Evolutionary conservation across 768 basidiomycete genomes (phyloP).

Genomic region (Omphalotus guepiniiformis): DNA sequence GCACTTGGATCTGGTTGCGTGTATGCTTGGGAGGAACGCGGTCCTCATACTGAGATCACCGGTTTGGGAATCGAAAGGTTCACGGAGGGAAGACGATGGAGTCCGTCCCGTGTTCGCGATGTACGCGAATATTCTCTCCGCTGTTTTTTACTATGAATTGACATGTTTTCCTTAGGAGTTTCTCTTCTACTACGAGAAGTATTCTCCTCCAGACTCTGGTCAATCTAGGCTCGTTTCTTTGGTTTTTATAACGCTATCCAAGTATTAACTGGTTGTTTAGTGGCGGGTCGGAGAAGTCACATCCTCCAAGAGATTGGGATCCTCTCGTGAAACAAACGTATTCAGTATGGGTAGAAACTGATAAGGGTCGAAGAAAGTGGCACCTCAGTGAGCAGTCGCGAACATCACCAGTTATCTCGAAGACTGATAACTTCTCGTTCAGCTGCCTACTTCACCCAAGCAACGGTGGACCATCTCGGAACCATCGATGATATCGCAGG

Average conservation of each 20-base stretch:
- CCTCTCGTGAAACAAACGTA: slow-evolving; percentile 81
- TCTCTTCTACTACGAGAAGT: slow-evolving; percentile 81
- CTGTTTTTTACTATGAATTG: no score
- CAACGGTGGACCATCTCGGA: slow-evolving; percentile 64
- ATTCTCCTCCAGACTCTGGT: slow-evolving; percentile 42
- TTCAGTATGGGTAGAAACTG: slow-evolving; percentile 70
- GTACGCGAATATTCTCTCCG: slow-evolving; percentile 39
- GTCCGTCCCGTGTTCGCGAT: slow-evolving; percentile 78
- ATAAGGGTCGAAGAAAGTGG: slow-evolving; percentile 70
- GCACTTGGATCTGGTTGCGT: slow-evolving; percentile 50
- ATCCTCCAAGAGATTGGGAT: slow-evolving; percentile 55
- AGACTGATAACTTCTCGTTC: slow-evolving; percentile 13
- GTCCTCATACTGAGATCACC: slow-evolving; percentile 68
- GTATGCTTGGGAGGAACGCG: slow-evolving; percentile 56
- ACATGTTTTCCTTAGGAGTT: slow-evolving; percentile 73
- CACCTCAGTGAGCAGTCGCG: slow-evolving; percentile 66
- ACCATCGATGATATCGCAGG: slow-evolving; percentile 65
- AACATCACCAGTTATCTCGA: slow-evolving; percentile 4
- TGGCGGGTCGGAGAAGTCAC: slow-evolving; percentile 37
- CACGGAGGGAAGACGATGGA: slow-evolving; percentile 82
- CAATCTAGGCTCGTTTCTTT: slow-evolving; percentile 34
- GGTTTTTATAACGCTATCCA: slow-evolving; percentile 3
- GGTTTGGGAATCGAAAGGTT: slow-evolving; percentile 82
- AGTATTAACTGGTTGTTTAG: background rate
- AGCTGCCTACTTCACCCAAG: slow-evolving; percentile 84